These are phyloP conservation scores for Cadophora malorum DNA, from an alignment of 2,329 filamentous ascomycete genomes.

Conservation along the genomic window DNA sequence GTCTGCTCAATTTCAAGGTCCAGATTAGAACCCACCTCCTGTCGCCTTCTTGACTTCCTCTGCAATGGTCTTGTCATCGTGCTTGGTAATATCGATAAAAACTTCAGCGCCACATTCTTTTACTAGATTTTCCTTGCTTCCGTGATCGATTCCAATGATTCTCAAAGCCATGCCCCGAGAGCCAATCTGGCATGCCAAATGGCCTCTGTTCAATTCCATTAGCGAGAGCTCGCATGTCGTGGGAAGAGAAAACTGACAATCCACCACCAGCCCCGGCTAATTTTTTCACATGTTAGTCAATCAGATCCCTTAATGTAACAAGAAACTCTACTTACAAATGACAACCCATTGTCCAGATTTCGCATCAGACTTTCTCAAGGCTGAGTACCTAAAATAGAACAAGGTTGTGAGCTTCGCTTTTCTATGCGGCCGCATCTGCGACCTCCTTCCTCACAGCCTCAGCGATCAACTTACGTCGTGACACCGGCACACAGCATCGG, in stretches of 20 bases:
- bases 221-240: conserved; percentile 19
- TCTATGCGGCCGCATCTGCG: conserved; percentile 38
- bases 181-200: conserved; percentile 67
- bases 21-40: conserved; percentile 47
- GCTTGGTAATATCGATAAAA: conserved; percentile 67
- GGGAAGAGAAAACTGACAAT: conserved; percentile 46
- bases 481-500: conserved; percentile 73
- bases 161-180: conserved; percentile 63
- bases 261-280: conserved; percentile 64
- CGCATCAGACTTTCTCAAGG: conserved; percentile 65
- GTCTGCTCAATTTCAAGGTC: background rate
- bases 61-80: conserved; percentile 55
- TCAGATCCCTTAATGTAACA: conserved; percentile 19
- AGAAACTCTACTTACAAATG: conserved; percentile 37
- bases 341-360: conserved; percentile 48
- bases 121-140: conserved; percentile 63
- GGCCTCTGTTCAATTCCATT: conserved; percentile 50
- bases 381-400: conserved; percentile 55
- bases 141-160: conserved; percentile 70
- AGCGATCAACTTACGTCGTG: conserved; percentile 52
- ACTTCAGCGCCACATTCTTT: conserved; percentile 68
- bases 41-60: conserved; percentile 63
- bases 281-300: conserved; percentile 31
- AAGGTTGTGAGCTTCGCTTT: conserved; percentile 37
- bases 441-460: conserved; percentile 25